A percentile compares a stretch with the other conserved stretches of the same genome.
phyloP scores from a whole-genome alignment of 208 protist genomes.

The Spironucleus salmonicida region DNA sequence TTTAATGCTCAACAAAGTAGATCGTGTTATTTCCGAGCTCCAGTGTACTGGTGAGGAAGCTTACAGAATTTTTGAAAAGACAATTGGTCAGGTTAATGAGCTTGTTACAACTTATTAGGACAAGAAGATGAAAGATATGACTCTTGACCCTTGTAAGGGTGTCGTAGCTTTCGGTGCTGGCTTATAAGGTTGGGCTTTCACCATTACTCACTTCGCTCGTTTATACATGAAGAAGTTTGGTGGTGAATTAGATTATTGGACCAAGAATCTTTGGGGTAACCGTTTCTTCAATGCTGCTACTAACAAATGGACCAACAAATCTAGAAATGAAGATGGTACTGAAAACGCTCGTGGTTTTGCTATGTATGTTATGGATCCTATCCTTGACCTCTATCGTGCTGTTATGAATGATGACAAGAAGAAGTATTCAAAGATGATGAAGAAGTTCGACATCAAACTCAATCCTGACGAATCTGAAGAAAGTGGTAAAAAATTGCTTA shows the following conservation, averaged over 20 bases:
- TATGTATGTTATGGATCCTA: constrained; percentile 90
- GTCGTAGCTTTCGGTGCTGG: constrained; percentile 92
- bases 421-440: constrained; percentile 74
- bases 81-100: constrained; percentile 76
- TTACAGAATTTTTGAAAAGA: constrained; percentile 61
- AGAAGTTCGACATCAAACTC: constrained; percentile 67
- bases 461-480: constrained; percentile 64
- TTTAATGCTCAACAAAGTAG: constrained; percentile 96
- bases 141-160: constrained; percentile 62
- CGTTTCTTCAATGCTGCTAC: constrained; percentile 75
- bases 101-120: constrained; percentile 91
- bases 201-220: constrained; percentile 72
- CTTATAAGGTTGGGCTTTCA: constrained; percentile 96
- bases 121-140: constrained; percentile 62
- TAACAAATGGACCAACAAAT: constrained; percentile 65
- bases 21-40: constrained; percentile 79
- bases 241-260: constrained; percentile 59
- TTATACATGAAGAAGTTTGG: constrained; percentile 83
- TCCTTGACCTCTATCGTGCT: constrained; percentile 76
- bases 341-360: constrained; percentile 61
- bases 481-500: constrained; percentile 74
- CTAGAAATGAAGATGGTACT: constrained; percentile 48
- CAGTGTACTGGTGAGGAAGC: constrained; percentile 65
- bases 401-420: constrained; percentile 77
- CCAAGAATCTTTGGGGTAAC: constrained; percentile 88